Evolutionary conservation across 2,329 filamentous ascomycete species (phyloP).

Genomic region (Monosporascus sp.): DNA sequence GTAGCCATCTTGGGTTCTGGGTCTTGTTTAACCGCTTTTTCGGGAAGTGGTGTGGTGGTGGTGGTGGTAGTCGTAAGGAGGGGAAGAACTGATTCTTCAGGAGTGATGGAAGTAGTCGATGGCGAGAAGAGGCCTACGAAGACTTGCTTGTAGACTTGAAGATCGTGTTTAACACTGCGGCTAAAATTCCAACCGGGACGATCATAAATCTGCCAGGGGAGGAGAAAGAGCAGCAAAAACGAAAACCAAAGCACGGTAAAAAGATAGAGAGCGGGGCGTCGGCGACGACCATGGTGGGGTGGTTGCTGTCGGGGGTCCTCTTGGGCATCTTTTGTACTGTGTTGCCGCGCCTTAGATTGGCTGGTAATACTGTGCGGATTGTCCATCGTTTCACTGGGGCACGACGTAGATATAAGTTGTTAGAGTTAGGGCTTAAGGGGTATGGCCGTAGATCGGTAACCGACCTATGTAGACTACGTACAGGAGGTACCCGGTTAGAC

Average conservation of each 20-base stretch:
- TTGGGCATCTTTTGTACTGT: not conserved
- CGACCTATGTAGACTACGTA: too few relatives aligned
- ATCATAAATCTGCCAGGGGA: constrained; percentile 23
- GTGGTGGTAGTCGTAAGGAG: constrained; percentile 8
- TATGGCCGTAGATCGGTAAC: not conserved
- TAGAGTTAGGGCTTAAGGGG: too few relatives aligned
- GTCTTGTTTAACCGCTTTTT: constrained; percentile 10
- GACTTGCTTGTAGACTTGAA: constrained; percentile 19
- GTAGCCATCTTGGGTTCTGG: constrained; percentile 24
- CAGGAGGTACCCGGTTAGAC: too few relatives aligned
- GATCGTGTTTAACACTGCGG: constrained; percentile 20
- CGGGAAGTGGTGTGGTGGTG: constrained; percentile 1
- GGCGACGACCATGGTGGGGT: constrained; percentile 19
- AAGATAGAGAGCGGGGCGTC: constrained; percentile 27
- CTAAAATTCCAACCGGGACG: constrained; percentile 23
- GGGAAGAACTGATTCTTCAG: constrained; percentile 5
- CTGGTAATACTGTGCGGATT: not conserved
- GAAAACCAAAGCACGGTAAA: constrained; percentile 22
- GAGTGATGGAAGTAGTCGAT: constrained; percentile 8
- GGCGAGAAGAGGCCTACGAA: constrained; percentile 12
- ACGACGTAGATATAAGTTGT: too few relatives aligned
- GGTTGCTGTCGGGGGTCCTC: constrained; percentile 8
- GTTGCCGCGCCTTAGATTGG: not conserved
- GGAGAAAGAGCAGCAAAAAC: constrained; percentile 26
- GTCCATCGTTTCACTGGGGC: not conserved